These are phyloP conservation scores for Nannochloris sp. DNA, from an alignment of 139 green algal species.

Conservation along the genomic window DNA sequence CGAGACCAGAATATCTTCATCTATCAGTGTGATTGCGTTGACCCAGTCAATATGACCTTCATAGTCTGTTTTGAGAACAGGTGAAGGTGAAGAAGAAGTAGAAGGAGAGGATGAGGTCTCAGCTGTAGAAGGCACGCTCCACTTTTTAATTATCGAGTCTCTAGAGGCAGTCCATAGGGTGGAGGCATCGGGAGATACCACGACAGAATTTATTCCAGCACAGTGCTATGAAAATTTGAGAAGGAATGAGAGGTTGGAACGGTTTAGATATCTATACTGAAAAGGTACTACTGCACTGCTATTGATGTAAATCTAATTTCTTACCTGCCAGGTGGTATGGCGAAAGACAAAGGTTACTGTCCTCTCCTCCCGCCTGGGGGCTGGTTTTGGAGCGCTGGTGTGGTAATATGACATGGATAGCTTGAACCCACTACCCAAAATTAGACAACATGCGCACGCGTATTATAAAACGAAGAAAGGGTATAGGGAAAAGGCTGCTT, in stretches of 20 bases:
- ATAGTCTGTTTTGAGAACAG: slow-evolving; percentile 5
- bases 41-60: slow-evolving; percentile 37
- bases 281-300: too few relatives aligned
- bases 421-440: too few relatives aligned
- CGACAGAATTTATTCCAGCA: slow-evolving; percentile 31
- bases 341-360: neutral
- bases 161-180: slow-evolving; percentile 36
- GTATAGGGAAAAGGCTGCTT: too few relatives aligned
- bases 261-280: too few relatives aligned
- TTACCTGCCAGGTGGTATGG: neutral
- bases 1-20: slow-evolving; percentile 25
- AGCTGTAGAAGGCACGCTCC: neutral
- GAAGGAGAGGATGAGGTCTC: neutral
- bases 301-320: too few relatives aligned
- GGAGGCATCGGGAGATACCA: neutral
- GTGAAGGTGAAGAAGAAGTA: neutral
- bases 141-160: slow-evolving; percentile 30
- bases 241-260: too few relatives aligned
- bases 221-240: slow-evolving; percentile 33
- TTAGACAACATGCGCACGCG: too few relatives aligned
- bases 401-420: neutral
- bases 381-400: neutral
- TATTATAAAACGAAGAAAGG: too few relatives aligned
- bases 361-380: neutral
- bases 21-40: slow-evolving; percentile 25